These are phyloP conservation scores for Boletellus ananiceps DNA, from an alignment of 768 basidiomycete species.

Conservation along the genomic window DNA sequence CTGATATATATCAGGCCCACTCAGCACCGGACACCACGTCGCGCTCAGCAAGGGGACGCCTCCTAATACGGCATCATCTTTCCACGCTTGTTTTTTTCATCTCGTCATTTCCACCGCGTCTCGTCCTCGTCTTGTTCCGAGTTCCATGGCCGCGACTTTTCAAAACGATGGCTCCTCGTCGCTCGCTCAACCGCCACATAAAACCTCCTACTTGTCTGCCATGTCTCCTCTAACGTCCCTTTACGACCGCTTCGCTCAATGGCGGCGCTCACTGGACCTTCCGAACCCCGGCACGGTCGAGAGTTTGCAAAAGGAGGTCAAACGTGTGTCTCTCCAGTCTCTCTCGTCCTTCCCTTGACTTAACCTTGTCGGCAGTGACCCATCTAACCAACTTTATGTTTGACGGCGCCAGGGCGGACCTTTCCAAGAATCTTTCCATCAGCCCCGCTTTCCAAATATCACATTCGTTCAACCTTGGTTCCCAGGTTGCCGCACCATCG, in stretches of 20 bases:
- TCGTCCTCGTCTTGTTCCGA: constrained; percentile 5
- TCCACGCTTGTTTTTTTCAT: constrained; percentile 35
- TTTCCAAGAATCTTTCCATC: constrained; percentile 88
- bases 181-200: constrained; percentile 33
- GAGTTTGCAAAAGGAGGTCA: constrained; percentile 90
- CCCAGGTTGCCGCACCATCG: constrained; percentile 74
- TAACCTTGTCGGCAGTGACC: constrained; percentile 51
- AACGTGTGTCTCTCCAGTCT: constrained; percentile 47
- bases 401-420: constrained; percentile 94
- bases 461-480: constrained; percentile 90
- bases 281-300: constrained; percentile 92
- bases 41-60: not conserved
- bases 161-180: constrained; percentile 40
- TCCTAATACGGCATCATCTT: constrained; percentile 16
- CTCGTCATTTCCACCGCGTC: constrained; percentile 22
- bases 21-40: no score
- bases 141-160: constrained; percentile 39
- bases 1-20: no score
- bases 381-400: constrained; percentile 93
- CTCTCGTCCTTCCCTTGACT: constrained; percentile 3
- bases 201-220: constrained; percentile 32
- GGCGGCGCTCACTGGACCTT: constrained; percentile 77
- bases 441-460: constrained; percentile 98
- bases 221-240: constrained; percentile 57
- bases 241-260: constrained; percentile 71